phyloP scores from a whole-genome alignment of 768 basidiomycete genomes.

The Tremella yokohamensis region DNA sequence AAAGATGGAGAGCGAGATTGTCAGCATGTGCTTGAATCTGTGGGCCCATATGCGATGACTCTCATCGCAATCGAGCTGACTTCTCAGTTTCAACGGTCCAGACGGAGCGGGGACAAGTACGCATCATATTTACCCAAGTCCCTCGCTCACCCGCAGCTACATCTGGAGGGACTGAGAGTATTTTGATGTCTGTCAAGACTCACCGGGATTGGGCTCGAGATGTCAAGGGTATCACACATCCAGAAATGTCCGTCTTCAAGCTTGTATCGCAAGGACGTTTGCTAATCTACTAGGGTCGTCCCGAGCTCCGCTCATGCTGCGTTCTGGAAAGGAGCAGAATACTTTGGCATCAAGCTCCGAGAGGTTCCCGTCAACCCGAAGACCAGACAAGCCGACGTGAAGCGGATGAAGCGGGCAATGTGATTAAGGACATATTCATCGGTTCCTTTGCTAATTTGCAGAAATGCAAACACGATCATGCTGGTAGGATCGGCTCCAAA shows the following conservation, averaged over 20 bases:
- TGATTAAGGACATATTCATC: conserved; percentile 53
- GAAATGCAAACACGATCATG: conserved; percentile 85
- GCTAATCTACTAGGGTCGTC: conserved; percentile 61
- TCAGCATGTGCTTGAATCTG: conserved; percentile 77
- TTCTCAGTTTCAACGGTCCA: conserved; percentile 66
- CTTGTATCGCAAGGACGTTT: not conserved
- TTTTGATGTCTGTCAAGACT: conserved; percentile 91
- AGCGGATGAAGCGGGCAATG: conserved; percentile 79
- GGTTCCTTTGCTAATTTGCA: conserved; percentile 41
- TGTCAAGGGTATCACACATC: conserved; percentile 80
- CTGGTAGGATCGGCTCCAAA: conserved; percentile 74
- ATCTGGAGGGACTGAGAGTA: conserved; percentile 91
- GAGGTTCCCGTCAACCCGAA: conserved; percentile 71
- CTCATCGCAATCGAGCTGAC: conserved; percentile 21
- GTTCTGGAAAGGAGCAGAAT: conserved; percentile 87
- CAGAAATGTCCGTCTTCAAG: conserved; percentile 71
- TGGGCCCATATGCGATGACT: conserved; percentile 26
- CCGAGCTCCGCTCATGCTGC: conserved; percentile 85
- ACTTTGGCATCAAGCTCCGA: conserved; percentile 85
- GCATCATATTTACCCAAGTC: conserved; percentile 5
- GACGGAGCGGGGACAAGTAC: conserved; percentile 73
- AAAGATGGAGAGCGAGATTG: conserved; percentile 96
- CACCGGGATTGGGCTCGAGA: conserved; percentile 85
- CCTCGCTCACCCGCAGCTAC: conserved; percentile 57
- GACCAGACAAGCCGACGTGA: conserved; percentile 75